Evolutionary conservation across 2,329 filamentous ascomycete species (phyloP).

Genomic region (Botryotinia convoluta): DNA sequence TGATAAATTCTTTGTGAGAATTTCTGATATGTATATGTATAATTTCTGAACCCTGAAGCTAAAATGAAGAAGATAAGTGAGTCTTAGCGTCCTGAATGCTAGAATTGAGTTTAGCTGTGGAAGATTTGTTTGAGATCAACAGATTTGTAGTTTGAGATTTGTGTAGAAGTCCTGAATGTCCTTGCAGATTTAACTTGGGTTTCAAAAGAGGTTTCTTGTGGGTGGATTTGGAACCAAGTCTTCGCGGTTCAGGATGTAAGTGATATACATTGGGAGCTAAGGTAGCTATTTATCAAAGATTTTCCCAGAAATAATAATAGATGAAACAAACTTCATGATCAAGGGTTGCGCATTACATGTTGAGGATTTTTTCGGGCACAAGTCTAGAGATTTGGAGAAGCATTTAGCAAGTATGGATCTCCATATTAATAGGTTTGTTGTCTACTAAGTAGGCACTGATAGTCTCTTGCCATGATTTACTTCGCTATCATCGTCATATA

Average conservation of each 20-base stretch:
- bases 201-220: background rate
- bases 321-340: too few species aligned
- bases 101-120: background rate
- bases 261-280: too few species aligned
- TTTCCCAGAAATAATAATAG: too few species aligned
- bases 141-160: fast-evolving
- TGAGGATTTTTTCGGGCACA: too few species aligned
- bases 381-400: background rate
- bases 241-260: too few species aligned
- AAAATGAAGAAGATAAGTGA: background rate
- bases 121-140: background rate
- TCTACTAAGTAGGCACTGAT: background rate
- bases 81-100: background rate
- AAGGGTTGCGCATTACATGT: too few species aligned
- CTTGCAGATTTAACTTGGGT: too few species aligned
- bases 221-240: too few species aligned
- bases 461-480: background rate
- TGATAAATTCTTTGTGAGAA: background rate
- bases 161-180: background rate
- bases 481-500: background rate
- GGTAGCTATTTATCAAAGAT: too few species aligned
- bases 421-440: background rate
- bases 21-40: background rate
- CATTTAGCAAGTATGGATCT: background rate
- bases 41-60: background rate